Evolutionary conservation across 768 basidiomycete genomes (phyloP), one percentile per base, ranked within the genome.

Genomic region (Hypholoma fasciculare): DNA sequence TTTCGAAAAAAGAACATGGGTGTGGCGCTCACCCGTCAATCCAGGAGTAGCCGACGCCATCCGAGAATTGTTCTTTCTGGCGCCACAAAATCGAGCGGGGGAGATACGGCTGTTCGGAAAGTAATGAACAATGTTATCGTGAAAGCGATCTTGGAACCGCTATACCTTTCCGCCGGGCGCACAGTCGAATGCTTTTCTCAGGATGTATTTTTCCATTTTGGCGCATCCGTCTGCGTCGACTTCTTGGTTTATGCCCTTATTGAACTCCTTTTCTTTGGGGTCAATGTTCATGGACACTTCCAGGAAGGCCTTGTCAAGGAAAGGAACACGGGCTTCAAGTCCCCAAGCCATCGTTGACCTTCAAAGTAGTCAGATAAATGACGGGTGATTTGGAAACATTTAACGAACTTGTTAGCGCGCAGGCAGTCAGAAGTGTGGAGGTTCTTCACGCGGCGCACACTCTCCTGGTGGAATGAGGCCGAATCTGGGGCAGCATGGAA

Each of bases 291-390:
- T 93, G 1, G 95, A 82, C 19, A 90, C 90, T 54, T 98, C 94
- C 52, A 99, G 79, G 85, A 99, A 99, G 14, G 84, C 78, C 76
- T 95, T 96, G 81, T 99, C 97, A 55, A 99, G 86, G 87, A 99
- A 99, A 12, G 97, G 97, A 5, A 99, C 97, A 49, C 97, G 93
- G 2, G 95, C 95, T 72, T 99, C 97, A 48, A 99, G 86, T 61
- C 97, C 97, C 96, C 96, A 99, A 1, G 97, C 97, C 97, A 99
- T 98, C 7, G 97, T 98, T 26, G 96, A 97, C 69, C 92, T 52
- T 52, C 57, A 36, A 36, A 3, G 36, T 38, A 46, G 49, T 51
- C 5, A 27, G 60, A 11, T 16, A 40, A 16, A 56, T 27, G n/a
- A 43, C 27, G 8, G 17, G 3, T 43, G 14, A 26, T 30, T 43